Evolutionary conservation across 2,329 filamentous ascomycete genomes (phyloP).

Genomic region (Sarocladiaceae sp.): DNA sequence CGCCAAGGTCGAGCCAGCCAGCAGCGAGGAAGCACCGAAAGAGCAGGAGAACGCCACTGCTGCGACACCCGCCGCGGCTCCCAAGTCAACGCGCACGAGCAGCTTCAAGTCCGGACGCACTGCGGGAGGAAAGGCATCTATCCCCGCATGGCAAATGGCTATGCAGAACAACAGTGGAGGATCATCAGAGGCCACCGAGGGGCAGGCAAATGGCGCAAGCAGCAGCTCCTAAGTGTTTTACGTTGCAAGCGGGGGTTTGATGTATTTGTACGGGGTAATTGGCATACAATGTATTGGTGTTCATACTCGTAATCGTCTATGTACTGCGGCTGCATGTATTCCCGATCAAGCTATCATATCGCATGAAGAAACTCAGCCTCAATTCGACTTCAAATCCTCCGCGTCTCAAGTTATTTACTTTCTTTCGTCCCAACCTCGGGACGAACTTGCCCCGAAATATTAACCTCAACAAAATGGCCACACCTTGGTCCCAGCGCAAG

Average conservation of each 20-base stretch:
- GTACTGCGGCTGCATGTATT: background rate
- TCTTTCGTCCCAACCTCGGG: background rate
- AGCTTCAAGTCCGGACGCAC: constrained; percentile 34
- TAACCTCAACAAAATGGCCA: too few species aligned
- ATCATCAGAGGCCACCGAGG: background rate
- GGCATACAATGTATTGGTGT: background rate
- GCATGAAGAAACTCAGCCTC: too few species aligned
- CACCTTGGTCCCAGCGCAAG: background rate
- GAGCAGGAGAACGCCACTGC: background rate
- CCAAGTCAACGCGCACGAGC: constrained; percentile 24
- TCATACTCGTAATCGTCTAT: background rate
- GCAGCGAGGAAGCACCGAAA: constrained; percentile 20
- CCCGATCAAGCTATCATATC: too few species aligned
- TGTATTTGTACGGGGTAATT: background rate
- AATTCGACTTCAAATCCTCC: too few species aligned
- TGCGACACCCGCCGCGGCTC: constrained; percentile 10
- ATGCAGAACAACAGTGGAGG: constrained; percentile 47
- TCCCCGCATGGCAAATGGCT: constrained; percentile 77
- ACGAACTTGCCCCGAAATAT: too few species aligned
- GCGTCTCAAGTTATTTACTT: background rate
- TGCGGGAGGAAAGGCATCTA: constrained; percentile 57
- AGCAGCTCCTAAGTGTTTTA: constrained; percentile 6
- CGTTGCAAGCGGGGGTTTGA: background rate
- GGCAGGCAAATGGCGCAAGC: background rate
- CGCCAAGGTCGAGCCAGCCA: constrained; percentile 16